Base-by-base conservation (phyloP, 768 basidiomycete genomes). In the Kondoa malvinella region DNA sequence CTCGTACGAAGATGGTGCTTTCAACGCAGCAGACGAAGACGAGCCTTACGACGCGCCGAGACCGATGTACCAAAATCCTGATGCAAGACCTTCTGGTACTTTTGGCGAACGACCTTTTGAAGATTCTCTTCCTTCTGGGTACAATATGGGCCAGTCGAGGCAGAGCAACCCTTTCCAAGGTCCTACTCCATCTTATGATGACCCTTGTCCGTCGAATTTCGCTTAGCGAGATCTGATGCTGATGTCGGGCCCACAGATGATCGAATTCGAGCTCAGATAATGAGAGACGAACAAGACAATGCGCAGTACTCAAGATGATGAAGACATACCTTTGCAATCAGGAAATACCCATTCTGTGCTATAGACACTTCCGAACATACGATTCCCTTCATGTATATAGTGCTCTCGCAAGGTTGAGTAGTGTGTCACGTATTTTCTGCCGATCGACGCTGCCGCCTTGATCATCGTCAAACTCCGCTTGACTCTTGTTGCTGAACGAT, bases 41-140 rank as follows among this genome's bases (percentile, higher is more conserved):
- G 61, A 17, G 27, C 26, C 27, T 17, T 63, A 63, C 32, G 61
- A 30, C 32, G 26, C 15, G 14, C 61, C 61, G 4, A 16, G n/a
- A n/a, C n/a, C 27, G n/a, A 63, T 63, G 61, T 29, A 27, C 12
- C 15, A 63, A 17, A 29, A 17, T 29, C 29, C n/a, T 27, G 12
- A 27, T 32, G 30, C 25, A 4, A 25, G 61, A 33, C 27, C 61
- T 17, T 29, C 26, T 14, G 61, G 61, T 3, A 63, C 61, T 16
- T 63, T 63, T 32, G 15, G 26, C 3, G 61, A 63, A 27, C n/a
- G 61, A 33, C 61, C 61, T 14, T 63, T 63, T 33, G 61, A 27
- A 27, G 61, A 63, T 32, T 12, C 27, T 16, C 8, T 17, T 30
- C 61, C 61, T 27, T 17, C 61, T 63, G 61, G 61, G 8, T 63